Evolutionary conservation across 2,329 filamentous ascomycete genomes (phyloP).

Genomic region (Nothopassalora personata): DNA sequence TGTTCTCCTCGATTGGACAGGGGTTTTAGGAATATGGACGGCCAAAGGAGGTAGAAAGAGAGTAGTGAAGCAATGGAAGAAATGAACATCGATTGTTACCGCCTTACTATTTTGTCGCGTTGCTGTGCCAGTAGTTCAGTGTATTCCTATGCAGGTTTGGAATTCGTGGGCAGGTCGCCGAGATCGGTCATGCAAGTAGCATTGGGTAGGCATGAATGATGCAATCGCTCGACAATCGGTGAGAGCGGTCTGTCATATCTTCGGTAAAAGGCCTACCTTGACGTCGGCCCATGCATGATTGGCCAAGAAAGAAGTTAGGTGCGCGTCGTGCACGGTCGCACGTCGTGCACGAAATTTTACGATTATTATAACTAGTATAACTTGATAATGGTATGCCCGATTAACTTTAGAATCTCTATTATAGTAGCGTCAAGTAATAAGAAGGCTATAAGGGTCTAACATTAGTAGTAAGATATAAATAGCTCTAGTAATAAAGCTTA

Average conservation of each 20-base stretch:
- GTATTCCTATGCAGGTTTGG: neutral
- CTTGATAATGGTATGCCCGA: too few species aligned
- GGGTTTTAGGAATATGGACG: neutral
- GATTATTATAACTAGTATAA: too few species aligned
- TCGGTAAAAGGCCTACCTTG: neutral
- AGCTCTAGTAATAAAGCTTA: too few species aligned
- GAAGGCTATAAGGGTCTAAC: too few species aligned
- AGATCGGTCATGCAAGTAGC: neutral
- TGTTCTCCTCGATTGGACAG: neutral
- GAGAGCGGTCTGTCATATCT: neutral
- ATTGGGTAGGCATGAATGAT: neutral
- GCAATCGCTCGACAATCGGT: neutral
- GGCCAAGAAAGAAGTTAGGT: neutral
- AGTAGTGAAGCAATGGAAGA: neutral
- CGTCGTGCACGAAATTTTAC: too few species aligned
- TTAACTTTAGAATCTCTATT: too few species aligned
- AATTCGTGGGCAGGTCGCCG: neutral
- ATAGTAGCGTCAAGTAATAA: too few species aligned
- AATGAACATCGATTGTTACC: neutral
- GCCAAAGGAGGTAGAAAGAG: slow-evolving; percentile 1
- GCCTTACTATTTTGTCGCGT: neutral
- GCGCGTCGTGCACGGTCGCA: too few species aligned
- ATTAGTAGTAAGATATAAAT: too few species aligned
- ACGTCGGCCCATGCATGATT: neutral
- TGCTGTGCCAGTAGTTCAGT: neutral